Percentiles rank a stretch among this genome's conserved stretches.
Conservation (phyloP, 2,329 filamentous ascomycete genomes). For the Coccinonectria pachysandricola region DNA sequence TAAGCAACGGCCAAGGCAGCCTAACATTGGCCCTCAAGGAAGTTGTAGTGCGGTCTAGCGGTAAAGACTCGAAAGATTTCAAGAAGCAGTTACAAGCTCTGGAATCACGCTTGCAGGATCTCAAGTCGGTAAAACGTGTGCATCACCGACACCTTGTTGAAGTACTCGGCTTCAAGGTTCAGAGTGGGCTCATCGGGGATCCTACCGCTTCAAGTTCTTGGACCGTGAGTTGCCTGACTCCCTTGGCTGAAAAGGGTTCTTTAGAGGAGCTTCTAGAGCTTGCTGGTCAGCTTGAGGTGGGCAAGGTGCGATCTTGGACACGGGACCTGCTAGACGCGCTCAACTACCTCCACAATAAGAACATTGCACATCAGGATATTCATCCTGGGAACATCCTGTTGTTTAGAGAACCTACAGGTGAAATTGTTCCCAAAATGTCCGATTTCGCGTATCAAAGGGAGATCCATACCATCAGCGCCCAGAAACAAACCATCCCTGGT, state of each 20-base stretch:
- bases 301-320: constrained; percentile 80
- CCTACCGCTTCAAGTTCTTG: constrained; percentile 36
- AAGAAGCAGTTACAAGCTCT: constrained; percentile 68
- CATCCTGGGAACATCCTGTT: constrained; percentile 73
- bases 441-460: constrained; percentile 63
- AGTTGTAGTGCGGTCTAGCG: constrained; percentile 46
- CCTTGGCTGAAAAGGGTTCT: constrained; percentile 72
- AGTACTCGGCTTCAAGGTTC: constrained; percentile 74
- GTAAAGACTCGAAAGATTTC: constrained; percentile 50
- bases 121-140: constrained; percentile 64
- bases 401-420: constrained; percentile 57
- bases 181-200: constrained; percentile 37
- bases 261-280: constrained; percentile 74
- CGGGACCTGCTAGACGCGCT: constrained; percentile 82
- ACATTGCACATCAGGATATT: constrained; percentile 73
- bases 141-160: constrained; percentile 69
- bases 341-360: constrained; percentile 76
- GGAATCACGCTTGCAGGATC: constrained; percentile 63
- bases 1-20: constrained; percentile 42
- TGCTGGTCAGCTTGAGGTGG: constrained; percentile 61
- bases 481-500: constrained; percentile 41
- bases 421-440: constrained; percentile 62
- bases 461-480: constrained; percentile 49
- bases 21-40: constrained; percentile 67
- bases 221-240: constrained; percentile 65